Conservation (phyloP, 75 land plant genomes). For the Chamaecyparis obtusa region DNA sequence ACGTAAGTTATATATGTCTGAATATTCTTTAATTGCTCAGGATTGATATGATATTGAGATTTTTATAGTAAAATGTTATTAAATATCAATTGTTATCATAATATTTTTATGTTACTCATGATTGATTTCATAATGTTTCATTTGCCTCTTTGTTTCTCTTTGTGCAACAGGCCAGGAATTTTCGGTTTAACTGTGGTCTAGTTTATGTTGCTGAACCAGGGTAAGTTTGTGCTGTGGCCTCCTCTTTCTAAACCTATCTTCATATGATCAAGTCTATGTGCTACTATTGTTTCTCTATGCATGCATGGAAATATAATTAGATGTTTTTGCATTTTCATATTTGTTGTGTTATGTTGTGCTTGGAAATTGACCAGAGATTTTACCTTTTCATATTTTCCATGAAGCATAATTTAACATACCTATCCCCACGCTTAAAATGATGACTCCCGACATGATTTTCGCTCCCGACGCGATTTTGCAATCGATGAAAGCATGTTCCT, state of each 20-base stretch:
- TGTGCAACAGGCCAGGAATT: slow-evolving; percentile 76
- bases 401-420: too few species aligned
- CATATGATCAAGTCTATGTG: background rate
- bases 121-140: slow-evolving; percentile 1
- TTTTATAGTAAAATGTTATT: background rate
- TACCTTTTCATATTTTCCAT: background rate
- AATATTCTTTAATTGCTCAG: background rate
- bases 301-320: background rate
- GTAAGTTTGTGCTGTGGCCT: slow-evolving; percentile 25
- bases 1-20: background rate
- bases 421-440: too few species aligned
- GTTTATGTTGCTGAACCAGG: slow-evolving; percentile 95
- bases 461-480: too few species aligned
- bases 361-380: background rate
- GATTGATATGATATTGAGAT: background rate
- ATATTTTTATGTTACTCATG: background rate
- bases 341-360: background rate
- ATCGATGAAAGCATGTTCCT: too few species aligned
- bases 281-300: background rate
- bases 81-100: background rate
- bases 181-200: slow-evolving; percentile 89
- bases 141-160: slow-evolving; percentile 7
- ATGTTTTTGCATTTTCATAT: background rate
- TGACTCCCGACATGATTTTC: too few species aligned
- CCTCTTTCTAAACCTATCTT: slow-evolving; percentile 1